phyloP scores from a whole-genome alignment of 2,329 filamentous ascomycete species.

The Colletotrichum karsti region DNA sequence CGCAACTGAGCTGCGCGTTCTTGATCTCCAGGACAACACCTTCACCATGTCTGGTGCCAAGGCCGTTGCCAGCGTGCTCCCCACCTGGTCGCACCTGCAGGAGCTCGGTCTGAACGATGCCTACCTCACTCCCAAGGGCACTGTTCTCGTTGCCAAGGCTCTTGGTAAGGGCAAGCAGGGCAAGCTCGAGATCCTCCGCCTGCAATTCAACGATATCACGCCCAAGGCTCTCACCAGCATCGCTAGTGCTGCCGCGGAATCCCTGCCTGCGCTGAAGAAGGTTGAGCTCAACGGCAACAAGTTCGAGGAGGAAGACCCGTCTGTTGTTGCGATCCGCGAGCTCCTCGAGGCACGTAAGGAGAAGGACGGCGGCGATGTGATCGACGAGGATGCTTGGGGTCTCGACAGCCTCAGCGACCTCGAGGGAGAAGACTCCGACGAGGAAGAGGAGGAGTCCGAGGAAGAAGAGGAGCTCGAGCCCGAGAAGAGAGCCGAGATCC shows the following conservation, averaged over 20 bases:
- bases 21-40: conserved; percentile 98
- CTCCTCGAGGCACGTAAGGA: conserved; percentile 83
- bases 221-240: conserved; percentile 77
- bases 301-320: conserved; percentile 85
- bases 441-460: conserved; percentile 73
- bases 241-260: conserved; percentile 70
- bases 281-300: conserved; percentile 97
- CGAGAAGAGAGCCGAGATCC: conserved; percentile 74
- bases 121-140: conserved; percentile 80
- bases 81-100: conserved; percentile 76
- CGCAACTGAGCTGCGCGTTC: conserved; percentile 72
- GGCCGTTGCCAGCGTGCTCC: conserved; percentile 79
- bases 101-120: conserved; percentile 94
- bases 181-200: conserved; percentile 80
- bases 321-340: conserved; percentile 72
- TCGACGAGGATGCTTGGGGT: conserved; percentile 85
- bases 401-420: conserved; percentile 88
- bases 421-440: conserved; percentile 79
- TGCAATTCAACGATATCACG: conserved; percentile 97
- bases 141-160: conserved; percentile 75
- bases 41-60: conserved; percentile 85
- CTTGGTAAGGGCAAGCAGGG: conserved; percentile 79
- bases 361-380: conserved; percentile 68
- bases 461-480: conserved; percentile 67
- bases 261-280: conserved; percentile 80